Evolutionary conservation across 176 grass and related monocot genomes (phyloP), one percentile per base, ranked within the genome.

Genomic region (Carex myosuroides): DNA sequence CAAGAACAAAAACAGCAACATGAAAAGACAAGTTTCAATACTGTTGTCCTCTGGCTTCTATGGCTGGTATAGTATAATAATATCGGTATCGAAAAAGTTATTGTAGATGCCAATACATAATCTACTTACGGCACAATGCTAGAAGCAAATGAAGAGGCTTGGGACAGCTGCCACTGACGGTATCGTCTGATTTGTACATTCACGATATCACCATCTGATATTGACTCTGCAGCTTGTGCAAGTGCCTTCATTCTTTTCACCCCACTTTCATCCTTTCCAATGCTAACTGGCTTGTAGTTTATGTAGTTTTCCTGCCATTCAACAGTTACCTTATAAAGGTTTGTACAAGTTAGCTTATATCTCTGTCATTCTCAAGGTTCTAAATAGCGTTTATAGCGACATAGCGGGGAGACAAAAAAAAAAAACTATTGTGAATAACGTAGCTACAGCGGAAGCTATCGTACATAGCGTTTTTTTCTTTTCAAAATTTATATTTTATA

Each of bases 111-210:
- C 17, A 29, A 54, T 68, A 80, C 66, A 72, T 69, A 83, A 70
- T 90, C 53, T 70, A 92, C 92, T 81, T 92, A 95, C 96, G 96
- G 96, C 74, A 99, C 84, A 85, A 99, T 92, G 71, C 86, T 93
- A 65, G 96, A 95, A 89, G 96, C 91, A 42, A 99, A 92, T 83
- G 93, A 92, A 83, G 93, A 85, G 85, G 93, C 93, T 93, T 99
- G 93, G 16, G 91, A 95, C 30, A 99, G 73, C 83, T 99, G 96
- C 96, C 96, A 99, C 39, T 95, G 96, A 13, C 96, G 88, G 85
- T 99, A 95, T 94, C 96, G 89, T 87, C 96, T 95, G 82, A 99
- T 99, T 84, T 99, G 96, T 65, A 99, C 91, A 94, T 95, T 99
- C 75, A 99, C 91, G 79, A 99, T 90, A 88, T 99, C 96, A 61